Evolutionary conservation across 257 asterid species (phyloP).

Genomic region (Solanum peruvianum): DNA sequence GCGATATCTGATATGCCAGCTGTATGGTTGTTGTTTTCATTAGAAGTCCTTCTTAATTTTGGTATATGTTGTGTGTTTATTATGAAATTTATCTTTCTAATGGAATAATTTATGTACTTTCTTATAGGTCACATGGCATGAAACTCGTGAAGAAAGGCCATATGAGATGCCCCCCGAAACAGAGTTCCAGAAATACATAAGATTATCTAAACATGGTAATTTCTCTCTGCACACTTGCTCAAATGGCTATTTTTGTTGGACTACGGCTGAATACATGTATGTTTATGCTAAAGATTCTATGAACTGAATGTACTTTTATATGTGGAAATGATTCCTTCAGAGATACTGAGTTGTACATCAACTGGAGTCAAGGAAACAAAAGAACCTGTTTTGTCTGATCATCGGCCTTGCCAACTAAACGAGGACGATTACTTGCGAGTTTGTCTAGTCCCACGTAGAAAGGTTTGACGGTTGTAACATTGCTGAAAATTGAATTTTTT

Average conservation of each 20-base stretch:
- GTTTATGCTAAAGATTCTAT: neutral
- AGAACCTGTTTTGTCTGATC: slow-evolving; percentile 34
- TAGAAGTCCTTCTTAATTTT: neutral
- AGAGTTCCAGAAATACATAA: slow-evolving; percentile 53
- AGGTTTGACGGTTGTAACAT: slow-evolving; percentile 13
- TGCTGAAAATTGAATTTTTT: neutral
- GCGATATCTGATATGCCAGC: slow-evolving; percentile 82
- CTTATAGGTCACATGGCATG: slow-evolving; percentile 29
- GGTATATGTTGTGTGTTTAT: neutral
- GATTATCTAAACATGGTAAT: slow-evolving; percentile 40
- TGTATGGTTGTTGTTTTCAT: slow-evolving; percentile 12
- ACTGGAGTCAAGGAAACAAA: slow-evolving; percentile 3
- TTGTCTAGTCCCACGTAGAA: slow-evolving; percentile 46
- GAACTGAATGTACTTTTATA: neutral
- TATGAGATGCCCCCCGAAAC: slow-evolving; percentile 55
- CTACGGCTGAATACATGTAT: neutral
- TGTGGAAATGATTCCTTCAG: slow-evolving; percentile 10
- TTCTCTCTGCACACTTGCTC: neutral
- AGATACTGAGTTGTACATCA: slow-evolving; percentile 33
- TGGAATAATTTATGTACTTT: neutral
- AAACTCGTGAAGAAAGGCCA: slow-evolving; percentile 50
- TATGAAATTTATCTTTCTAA: neutral
- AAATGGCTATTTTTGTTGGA: neutral
- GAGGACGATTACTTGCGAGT: slow-evolving; percentile 54
- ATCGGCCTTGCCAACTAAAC: slow-evolving; percentile 40